A percentile compares a stretch with the other conserved stretches of the same genome.
Evolutionary conservation across 805 yeast species (phyloP).

Genomic region (Yarrowia deformans): DNA sequence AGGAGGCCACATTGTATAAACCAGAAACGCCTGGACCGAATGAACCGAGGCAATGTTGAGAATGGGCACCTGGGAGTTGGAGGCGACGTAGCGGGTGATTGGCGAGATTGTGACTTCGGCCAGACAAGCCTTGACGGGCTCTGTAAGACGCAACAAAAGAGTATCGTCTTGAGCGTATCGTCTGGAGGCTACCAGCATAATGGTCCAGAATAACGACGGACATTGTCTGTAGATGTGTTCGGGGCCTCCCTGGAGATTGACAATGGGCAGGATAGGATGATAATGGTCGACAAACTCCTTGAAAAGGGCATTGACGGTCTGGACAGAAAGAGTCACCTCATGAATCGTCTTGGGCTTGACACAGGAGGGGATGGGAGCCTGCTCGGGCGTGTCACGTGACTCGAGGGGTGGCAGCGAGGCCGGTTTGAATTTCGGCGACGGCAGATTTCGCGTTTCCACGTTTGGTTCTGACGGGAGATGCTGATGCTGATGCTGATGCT

Average conservation of each 20-base stretch:
- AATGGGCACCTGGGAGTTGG: slow-evolving; percentile 77
- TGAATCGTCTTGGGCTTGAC: slow-evolving; percentile 79
- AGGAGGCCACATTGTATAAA: slow-evolving; percentile 96
- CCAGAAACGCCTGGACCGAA: slow-evolving; percentile 89
- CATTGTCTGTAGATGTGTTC: slow-evolving; percentile 79
- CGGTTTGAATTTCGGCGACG: slow-evolving; percentile 20
- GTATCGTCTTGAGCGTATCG: slow-evolving; percentile 54
- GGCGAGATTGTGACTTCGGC: slow-evolving; percentile 92
- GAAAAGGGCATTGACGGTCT: slow-evolving; percentile 67
- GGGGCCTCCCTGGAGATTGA: slow-evolving; percentile 81
- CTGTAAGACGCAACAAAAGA: slow-evolving; percentile 68
- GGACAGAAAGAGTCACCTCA: slow-evolving; percentile 65
- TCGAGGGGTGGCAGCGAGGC: not conserved
- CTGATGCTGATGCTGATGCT: too few relatives aligned
- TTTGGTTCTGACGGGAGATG: too few relatives aligned
- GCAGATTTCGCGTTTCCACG: slow-evolving; percentile 19
- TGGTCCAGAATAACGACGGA: slow-evolving; percentile 93
- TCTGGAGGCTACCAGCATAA: slow-evolving; percentile 83
- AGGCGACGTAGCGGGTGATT: slow-evolving; percentile 68
- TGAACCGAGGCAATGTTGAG: slow-evolving; percentile 89
- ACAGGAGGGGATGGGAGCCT: slow-evolving; percentile 9
- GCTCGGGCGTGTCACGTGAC: not conserved
- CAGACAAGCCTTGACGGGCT: slow-evolving; percentile 73
- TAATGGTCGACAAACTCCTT: slow-evolving; percentile 76
- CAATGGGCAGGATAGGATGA: slow-evolving; percentile 87